Conservation (phyloP, 805 yeast genomes). For the Sugiyamaella chiloensis region DNA sequence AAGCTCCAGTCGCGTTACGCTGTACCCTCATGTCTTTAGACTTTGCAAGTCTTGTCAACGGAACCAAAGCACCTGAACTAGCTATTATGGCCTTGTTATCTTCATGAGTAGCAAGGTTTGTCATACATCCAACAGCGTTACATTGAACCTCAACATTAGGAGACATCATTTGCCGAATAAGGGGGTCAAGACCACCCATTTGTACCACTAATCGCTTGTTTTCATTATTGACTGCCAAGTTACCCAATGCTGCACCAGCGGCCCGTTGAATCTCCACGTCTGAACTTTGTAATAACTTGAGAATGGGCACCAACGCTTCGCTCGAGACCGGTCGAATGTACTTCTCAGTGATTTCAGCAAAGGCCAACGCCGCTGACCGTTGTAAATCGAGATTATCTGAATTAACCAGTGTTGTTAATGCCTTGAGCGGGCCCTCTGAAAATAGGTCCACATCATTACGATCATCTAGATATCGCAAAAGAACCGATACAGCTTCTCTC, state of each 20-base stretch:
- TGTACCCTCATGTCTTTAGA: slow-evolving; percentile 94
- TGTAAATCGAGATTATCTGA: slow-evolving; percentile 93
- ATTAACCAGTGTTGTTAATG: slow-evolving; percentile 87
- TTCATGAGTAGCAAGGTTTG: slow-evolving; percentile 96
- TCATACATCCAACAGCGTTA: slow-evolving; percentile 98
- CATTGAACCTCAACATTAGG: slow-evolving; percentile 97
- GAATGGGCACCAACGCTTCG: slow-evolving; percentile 90
- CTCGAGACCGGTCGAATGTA: slow-evolving; percentile 83
- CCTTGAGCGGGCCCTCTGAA: slow-evolving; percentile 74
- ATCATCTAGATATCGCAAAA: slow-evolving; percentile 85
- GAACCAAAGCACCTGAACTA: slow-evolving; percentile 90
- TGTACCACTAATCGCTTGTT: slow-evolving; percentile 91
- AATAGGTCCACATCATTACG: slow-evolving; percentile 75
- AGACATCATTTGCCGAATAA: slow-evolving; percentile 96
- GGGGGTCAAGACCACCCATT: slow-evolving; percentile 96
- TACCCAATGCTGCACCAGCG: slow-evolving; percentile 98
- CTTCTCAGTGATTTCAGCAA: slow-evolving; percentile 97
- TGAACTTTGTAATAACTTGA: slow-evolving; percentile 76
- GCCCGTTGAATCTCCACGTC: slow-evolving; percentile 97
- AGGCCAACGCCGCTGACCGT: slow-evolving; percentile 95
- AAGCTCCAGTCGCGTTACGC: slow-evolving; percentile 97
- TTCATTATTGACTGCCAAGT: slow-evolving; percentile 93
- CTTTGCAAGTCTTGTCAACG: slow-evolving; percentile 90
- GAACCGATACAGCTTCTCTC: slow-evolving; percentile 90
- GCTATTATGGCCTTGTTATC: slow-evolving; percentile 96